These are phyloP conservation scores for Stephanodiscus minutulus DNA, from an alignment of 108 stramenopile species.

Conservation along the genomic window DNA sequence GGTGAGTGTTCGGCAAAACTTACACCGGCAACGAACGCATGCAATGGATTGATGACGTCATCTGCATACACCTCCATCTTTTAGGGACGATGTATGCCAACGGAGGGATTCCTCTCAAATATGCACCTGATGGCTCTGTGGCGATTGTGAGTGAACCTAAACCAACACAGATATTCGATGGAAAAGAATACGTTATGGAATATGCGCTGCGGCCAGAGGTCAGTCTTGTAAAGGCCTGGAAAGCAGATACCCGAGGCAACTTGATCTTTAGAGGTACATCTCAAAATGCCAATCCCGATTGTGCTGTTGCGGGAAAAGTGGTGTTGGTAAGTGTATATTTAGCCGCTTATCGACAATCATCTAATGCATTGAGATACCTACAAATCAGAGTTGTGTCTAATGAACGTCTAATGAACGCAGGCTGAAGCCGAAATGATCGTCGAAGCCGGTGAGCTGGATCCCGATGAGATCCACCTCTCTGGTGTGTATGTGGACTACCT, in stretches of 20 bases:
- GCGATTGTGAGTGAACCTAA: conserved; percentile 55
- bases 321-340: conserved; percentile 47
- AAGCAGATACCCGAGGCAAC: conserved; percentile 93
- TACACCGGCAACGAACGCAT: background rate
- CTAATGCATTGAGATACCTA: background rate
- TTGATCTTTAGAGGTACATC: conserved; percentile 90
- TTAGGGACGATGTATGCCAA: conserved; percentile 78
- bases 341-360: background rate
- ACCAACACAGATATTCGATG: conserved; percentile 76
- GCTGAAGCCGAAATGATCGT: conserved; percentile 93
- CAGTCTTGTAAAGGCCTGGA: conserved; percentile 84
- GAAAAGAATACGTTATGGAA: conserved; percentile 91
- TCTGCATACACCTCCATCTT: background rate
- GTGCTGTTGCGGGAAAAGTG: conserved; percentile 86
- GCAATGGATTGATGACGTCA: background rate
- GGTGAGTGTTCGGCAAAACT: conserved; percentile 33
- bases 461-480: conserved; percentile 89
- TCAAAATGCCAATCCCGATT: conserved; percentile 91
- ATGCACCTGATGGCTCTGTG: conserved; percentile 75
- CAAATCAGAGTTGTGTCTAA: background rate
- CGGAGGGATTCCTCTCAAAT: conserved; percentile 92
- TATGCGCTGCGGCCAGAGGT: conserved; percentile 80
- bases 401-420: background rate
- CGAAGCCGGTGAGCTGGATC: conserved; percentile 79
- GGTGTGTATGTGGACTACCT: conserved; percentile 91